phyloP scores from a whole-genome alignment of 345 rosid genomes.

The Ailanthus altissimus region DNA sequence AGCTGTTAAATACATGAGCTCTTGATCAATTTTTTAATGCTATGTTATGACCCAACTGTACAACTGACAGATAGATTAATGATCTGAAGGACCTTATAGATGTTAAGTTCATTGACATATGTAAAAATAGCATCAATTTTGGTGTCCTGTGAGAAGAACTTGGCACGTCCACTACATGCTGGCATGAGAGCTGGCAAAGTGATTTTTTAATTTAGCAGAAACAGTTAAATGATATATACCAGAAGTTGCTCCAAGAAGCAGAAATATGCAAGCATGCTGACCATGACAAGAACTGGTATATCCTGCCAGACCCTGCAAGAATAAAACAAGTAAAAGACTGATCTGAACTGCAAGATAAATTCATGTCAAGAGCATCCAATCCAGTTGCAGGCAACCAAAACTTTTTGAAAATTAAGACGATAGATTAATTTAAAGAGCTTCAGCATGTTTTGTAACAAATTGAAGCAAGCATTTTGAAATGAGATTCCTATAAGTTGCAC shows the following conservation, averaged over 20 bases:
- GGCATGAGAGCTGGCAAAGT: slow-evolving; percentile 7
- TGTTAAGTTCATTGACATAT: not conserved
- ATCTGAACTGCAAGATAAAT: slow-evolving; percentile 4
- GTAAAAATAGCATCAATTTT: not conserved
- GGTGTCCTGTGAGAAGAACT: not conserved
- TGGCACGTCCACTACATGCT: not conserved
- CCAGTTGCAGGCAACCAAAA: not conserved
- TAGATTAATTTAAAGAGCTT: not conserved
- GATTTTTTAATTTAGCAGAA: not conserved
- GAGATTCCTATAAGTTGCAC: not conserved
- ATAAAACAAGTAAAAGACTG: slow-evolving; percentile 11
- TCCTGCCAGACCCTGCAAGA: slow-evolving; percentile 53
- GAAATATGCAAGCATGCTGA: slow-evolving; percentile 72
- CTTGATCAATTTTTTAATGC: not conserved
- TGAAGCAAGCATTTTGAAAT: not conserved
- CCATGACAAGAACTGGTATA: slow-evolving; percentile 59
- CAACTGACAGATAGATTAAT: not conserved
- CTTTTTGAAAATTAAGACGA: slow-evolving; percentile 1
- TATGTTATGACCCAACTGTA: not conserved
- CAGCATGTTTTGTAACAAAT: not conserved
- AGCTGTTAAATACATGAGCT: not conserved
- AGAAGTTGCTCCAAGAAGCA: slow-evolving; percentile 70
- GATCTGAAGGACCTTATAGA: not conserved
- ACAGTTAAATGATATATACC: slow-evolving; percentile 18
- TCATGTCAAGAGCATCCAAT: not conserved